Evolutionary conservation across 345 rosid genomes (phyloP), one percentile per base, ranked within the genome.

Genomic region (Gossypium anomalum): DNA sequence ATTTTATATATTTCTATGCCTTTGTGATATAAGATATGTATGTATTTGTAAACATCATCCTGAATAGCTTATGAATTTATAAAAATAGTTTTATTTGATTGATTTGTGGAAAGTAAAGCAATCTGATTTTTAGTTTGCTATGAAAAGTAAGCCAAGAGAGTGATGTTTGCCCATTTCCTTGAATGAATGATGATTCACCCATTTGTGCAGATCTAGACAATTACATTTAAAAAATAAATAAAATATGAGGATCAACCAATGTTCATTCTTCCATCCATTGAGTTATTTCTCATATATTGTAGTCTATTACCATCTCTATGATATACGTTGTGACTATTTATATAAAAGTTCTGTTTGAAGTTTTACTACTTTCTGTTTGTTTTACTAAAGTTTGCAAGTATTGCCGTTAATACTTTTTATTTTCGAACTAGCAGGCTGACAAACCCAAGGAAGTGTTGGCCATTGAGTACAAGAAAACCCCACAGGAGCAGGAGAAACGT

Each of bases 391-490:
- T 52, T 3, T 64, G 61, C 41, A 19, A 74, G 14, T 22, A 16
- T 59, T 58, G 6, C 3, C 14, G 47, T 25, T 17, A 34, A 58
- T 65, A 67, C 45, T 2, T 70, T 70, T 61, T 22, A 14, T 71
- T 20, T 25, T 19, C 66, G 70, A 61, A 13, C 44, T 38, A 78
- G 69, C 80, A 78, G 86, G 77, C 45, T 70, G 78, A 47, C 65
- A 82, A 83, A 48, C 90, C 97, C 29, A 89, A 87, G 84, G 98
- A 93, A 81, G 71, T 86, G 61, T 80, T 95, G 84, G 93, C 93
- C 75, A 91, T 91, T 71, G 99, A 93, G 78, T 84, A 84, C 83
- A 87, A 80, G 80, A 88, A 83, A 75, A 76, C 87, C 13, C 74
- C 80, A 7, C 86, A 87, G 81, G 86, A 80, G 48, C 81, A 83